Evolutionary conservation across 2,329 filamentous ascomycete genomes (phyloP), one percentile per base, ranked within the genome.

Genomic region (Arthrinium puccinioides): DNA sequence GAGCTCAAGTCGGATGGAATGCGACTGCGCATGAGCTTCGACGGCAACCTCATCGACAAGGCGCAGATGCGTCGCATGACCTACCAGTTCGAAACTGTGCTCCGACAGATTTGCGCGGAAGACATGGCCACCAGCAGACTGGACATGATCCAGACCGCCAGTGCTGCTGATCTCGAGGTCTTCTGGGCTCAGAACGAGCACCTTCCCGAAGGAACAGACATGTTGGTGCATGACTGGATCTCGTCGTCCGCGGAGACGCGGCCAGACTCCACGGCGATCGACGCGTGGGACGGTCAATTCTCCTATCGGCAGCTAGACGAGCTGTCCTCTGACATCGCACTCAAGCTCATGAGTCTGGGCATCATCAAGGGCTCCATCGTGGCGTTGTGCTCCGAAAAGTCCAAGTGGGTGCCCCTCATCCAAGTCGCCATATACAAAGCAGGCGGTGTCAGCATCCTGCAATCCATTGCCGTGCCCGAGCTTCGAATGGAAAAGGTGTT

Each of bases 371-470:
- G 29, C n/a, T 32, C 29, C 10, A 20, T 32, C 19, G 29, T 32
- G 18, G 29, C 29, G 3, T 9, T 32, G 16, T 21, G 19, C 29
- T 32, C 19, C 13, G 29, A 32, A 14, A 32, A 32, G 29, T 32
- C 29, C 4, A 32, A 32, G 6, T 32, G 29, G 29, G 29, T 32
- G 2, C 29, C 29, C 3, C 11, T 32, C 13, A 14, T 32, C 3
- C 29, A 32, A n/a, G 29, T 32, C 18, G 29, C 29, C 19, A 20
- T 32, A 13, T 32, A 32, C 29, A 32, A 32, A 14, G 29, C 29
- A 20, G 19, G 19, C 11, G 29, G 29, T 20, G 29, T 32, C 19
- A 21, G 13, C 18, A 14, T 32, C 16, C 6, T 32, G 19, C 29
- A 32, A 7, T 32, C 29, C 1, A 7, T 21, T 5, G 29, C 29